Percentiles rank a stretch among this genome's conserved stretches.
Evolutionary conservation across 257 asterid species (phyloP).

Genomic region (Solanum pinnatisectum): DNA sequence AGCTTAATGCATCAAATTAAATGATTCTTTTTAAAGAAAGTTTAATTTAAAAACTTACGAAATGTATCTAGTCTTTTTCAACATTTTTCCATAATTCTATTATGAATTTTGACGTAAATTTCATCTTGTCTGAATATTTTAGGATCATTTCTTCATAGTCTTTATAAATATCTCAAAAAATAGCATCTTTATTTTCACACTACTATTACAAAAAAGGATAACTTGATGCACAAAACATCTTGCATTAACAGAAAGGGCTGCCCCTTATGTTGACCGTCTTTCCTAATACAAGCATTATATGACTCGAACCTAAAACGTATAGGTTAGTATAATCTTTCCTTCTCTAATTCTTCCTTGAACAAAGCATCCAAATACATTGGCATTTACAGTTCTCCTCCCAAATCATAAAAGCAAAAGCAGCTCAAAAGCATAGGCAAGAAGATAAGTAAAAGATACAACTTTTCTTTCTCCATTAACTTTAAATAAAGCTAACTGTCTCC

Average conservation of each 20-base stretch:
- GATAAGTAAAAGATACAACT: not conserved
- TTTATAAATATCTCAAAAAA: not conserved
- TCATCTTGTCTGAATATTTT: not conserved
- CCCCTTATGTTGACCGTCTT: accelerated
- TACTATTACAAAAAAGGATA: accelerated
- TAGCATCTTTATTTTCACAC: not conserved
- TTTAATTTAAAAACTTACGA: not conserved
- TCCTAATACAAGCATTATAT: not conserved
- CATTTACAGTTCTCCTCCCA: not conserved
- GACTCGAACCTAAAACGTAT: not conserved
- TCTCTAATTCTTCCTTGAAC: not conserved
- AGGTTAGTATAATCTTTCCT: not conserved
- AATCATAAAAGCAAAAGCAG: not conserved
- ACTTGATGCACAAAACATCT: accelerated
- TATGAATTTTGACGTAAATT: not conserved
- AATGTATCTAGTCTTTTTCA: not conserved
- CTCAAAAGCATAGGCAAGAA: not conserved
- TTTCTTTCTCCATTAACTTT: not conserved
- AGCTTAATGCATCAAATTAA: not conserved
- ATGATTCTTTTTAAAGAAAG: not conserved
- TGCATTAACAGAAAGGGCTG: not conserved
- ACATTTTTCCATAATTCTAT: not conserved
- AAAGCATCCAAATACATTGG: not conserved
- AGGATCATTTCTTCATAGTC: not conserved
- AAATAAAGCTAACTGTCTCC: not conserved